Evolutionary conservation across 2,329 filamentous ascomycete species (phyloP), one percentile per base, ranked within the genome.

Genomic region (Ophiostoma piceae): DNA sequence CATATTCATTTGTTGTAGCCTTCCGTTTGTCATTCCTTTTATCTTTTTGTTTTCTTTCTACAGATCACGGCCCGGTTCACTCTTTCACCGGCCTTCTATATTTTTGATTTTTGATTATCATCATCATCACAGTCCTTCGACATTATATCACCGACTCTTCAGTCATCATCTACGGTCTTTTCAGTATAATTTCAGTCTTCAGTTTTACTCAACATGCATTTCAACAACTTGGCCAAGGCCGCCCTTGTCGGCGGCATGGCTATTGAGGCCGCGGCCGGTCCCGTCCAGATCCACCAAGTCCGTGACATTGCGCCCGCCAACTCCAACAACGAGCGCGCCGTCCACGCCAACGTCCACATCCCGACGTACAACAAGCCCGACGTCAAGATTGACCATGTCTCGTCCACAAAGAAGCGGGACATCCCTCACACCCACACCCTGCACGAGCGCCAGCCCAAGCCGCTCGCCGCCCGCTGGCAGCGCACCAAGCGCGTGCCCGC

Each of bases 381-480:
- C 19, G 19, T 65, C 62, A 65, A 65, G 32, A 39, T 32, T 32
- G 64, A 57, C 60, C 39, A 32, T n/a, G 51, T 57, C 43, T 47
- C 43, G 11, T 12, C 11, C 39, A 14, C 39, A 35, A 47, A 32
- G 51, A 57, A 57, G 51, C 70, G 71, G 1, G 62, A 65, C 14
- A 54, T 73, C 12, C 73, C 73, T 47, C 22, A 26, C 4, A 76
- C 77, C 26, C 77, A 79, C 69, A 66, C 67, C 29, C 72, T 78
- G 51, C 78, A 79, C 69, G 78, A 79, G 71, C 76, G 77, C 11
- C 76, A 78, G 71, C 69, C 72, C 67, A 67, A 73, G 26, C 74
- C 75, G 51, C 74, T 72, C 73, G 73, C 71, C 1, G 67, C 67
- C 0, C 70, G 71, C 54, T 79, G 78, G 78, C 70, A 72, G 7